Evolutionary conservation across 2,329 filamentous ascomycete species (phyloP).

Genomic region (Penicillium capsulatum): DNA sequence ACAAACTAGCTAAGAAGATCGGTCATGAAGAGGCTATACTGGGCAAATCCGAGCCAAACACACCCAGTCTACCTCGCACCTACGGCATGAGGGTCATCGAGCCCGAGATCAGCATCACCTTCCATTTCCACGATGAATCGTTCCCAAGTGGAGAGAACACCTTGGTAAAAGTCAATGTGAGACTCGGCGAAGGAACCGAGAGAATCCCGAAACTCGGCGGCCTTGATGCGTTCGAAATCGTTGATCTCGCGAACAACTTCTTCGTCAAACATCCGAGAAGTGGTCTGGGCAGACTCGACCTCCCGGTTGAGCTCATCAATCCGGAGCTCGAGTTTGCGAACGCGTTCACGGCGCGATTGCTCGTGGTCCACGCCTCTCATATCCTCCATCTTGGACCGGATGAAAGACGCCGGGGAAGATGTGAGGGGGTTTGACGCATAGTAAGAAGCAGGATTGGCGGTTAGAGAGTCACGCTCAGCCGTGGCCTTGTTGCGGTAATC

Average conservation of each 20-base stretch:
- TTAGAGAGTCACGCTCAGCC: conserved; percentile 75
- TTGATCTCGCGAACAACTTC: conserved; percentile 89
- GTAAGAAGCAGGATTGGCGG: conserved; percentile 58
- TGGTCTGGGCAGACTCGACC: conserved; percentile 81
- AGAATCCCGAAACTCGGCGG: conserved; percentile 83
- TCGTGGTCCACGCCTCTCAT: conserved; percentile 96
- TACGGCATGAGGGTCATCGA: conserved; percentile 20
- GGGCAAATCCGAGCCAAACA: conserved; percentile 1
- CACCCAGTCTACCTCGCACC: conserved; percentile 13
- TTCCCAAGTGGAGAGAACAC: conserved; percentile 80
- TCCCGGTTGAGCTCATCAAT: conserved; percentile 88
- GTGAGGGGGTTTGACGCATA: conserved; percentile 51
- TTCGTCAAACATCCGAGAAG: conserved; percentile 89
- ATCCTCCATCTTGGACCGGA: conserved; percentile 92
- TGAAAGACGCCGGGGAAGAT: conserved; percentile 74
- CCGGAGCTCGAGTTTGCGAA: conserved; percentile 83
- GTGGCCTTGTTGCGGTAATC: conserved; percentile 93
- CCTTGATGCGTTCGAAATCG: conserved; percentile 96
- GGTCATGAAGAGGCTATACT: conserved; percentile 15
- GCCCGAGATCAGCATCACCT: conserved; percentile 46
- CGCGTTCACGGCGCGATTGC: conserved; percentile 77
- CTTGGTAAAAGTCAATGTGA: conserved; percentile 81
- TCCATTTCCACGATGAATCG: conserved; percentile 86
- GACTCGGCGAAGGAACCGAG: conserved; percentile 77
- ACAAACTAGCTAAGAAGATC: conserved; percentile 15